Evolutionary conservation across 2,329 filamentous ascomycete genomes (phyloP), one percentile per base, ranked within the genome.

Genomic region (Pseudocercospora eumusae): DNA sequence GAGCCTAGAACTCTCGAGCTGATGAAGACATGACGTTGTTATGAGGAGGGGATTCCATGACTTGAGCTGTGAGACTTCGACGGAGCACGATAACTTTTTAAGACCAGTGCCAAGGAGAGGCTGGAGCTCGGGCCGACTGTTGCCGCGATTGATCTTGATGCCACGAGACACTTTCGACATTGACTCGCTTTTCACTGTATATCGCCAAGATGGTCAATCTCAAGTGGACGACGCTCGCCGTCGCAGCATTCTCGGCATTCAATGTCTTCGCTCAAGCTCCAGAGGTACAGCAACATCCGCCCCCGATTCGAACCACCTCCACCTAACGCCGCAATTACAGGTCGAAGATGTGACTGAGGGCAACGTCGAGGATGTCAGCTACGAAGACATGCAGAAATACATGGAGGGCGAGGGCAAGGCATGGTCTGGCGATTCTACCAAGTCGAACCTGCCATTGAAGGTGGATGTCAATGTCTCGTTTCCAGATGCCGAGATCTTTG

Each of bases 401-500:
- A 56, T 63, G 53, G 64, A 56, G 27, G 55, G 60, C 3, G 64
- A 53, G 15, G 60, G 64, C 20, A 50, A 64, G 36, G 44, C 55
- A 36, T 65, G 62, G 59, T 23, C 47, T 28, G 47, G 47, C 25
- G 59, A 59, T 56, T 59, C 63, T 18, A 64, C 67, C 62, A 61
- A 64, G 47, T 65, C 74, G 69, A 63, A 81, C 79, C 85, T 78
- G 81, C 88, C 74, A 76, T 88, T 81, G 68, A 83, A 79, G 61
- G 82, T 88, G 68, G 77, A 79, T 58, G 80, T 86, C 66, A 79
- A 81, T 56, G 80, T 85, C 61, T 81, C 82, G 33, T 88, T 88
- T 77, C 86, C 86, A 28, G 78, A 85, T 67, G 81, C 84, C 62
- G 91, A 96, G 81, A 88, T 96, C 78, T 95, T 97, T 71, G 95